phyloP scores from a whole-genome alignment of 108 stramenopile species.

The Cyclostephanos tholiformis region DNA sequence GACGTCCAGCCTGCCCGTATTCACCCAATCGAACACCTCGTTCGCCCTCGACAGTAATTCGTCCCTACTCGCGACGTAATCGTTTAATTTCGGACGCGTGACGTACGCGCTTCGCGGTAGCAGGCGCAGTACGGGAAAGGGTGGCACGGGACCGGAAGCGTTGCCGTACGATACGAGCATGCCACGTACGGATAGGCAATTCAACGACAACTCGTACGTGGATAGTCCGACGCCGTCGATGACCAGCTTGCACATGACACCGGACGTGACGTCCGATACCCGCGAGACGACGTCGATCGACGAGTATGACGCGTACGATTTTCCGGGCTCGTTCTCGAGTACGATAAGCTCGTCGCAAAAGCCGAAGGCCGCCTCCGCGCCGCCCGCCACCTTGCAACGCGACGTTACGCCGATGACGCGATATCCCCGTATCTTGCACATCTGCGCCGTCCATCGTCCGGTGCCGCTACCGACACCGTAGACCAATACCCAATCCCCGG shows the following conservation, averaged over 20 bases:
- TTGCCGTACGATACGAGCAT: slow-evolving; percentile 88
- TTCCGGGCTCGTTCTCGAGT: slow-evolving; percentile 75
- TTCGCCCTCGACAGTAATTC: slow-evolving; percentile 67
- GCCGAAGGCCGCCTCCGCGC: slow-evolving; percentile 30
- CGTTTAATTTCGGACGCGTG: slow-evolving; percentile 83
- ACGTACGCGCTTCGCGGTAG: slow-evolving; percentile 79
- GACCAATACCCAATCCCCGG: slow-evolving; percentile 80
- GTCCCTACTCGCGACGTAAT: slow-evolving; percentile 67
- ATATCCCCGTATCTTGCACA: slow-evolving; percentile 83
- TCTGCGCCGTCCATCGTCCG: slow-evolving; percentile 86
- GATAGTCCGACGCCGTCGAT: slow-evolving; percentile 86
- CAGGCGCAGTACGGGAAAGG: slow-evolving; percentile 76
- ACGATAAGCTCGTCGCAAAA: slow-evolving; percentile 78
- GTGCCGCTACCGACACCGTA: slow-evolving; percentile 87
- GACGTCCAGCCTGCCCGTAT: slow-evolving; percentile 75
- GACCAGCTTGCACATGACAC: slow-evolving; percentile 73
- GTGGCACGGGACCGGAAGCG: slow-evolving; percentile 86
- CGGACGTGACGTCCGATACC: slow-evolving; percentile 76
- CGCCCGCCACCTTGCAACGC: slow-evolving; percentile 64
- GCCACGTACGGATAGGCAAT: slow-evolving; percentile 73
- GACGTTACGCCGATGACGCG: slow-evolving; percentile 82
- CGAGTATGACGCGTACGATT: slow-evolving; percentile 72
- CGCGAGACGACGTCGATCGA: slow-evolving; percentile 69
- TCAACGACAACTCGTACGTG: slow-evolving; percentile 80
- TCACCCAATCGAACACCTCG: slow-evolving; percentile 80